Percentiles rank a stretch among this genome's conserved stretches.
phyloP scores from a whole-genome alignment of 768 basidiomycete genomes.

The Kwoniella bestiolae region DNA sequence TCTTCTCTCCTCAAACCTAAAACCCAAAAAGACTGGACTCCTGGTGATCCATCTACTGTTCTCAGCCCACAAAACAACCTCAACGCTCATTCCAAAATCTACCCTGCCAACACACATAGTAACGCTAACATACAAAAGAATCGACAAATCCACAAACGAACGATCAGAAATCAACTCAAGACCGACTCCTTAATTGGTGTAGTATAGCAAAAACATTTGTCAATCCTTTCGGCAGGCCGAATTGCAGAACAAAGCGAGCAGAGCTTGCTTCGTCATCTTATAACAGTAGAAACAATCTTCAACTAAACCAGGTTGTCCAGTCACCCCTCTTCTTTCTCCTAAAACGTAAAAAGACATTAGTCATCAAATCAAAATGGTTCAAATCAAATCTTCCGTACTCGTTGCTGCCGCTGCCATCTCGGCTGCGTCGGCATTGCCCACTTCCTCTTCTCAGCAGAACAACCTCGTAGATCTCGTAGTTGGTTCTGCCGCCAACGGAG shows the following conservation, averaged over 20 bases:
- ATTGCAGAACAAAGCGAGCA: slow-evolving; percentile 20
- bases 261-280: slow-evolving; percentile 12
- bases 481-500: slow-evolving; percentile 3
- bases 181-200: slow-evolving; percentile 18
- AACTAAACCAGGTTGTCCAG: slow-evolving; percentile 16
- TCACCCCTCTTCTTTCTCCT: slow-evolving; percentile 3
- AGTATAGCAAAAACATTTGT: slow-evolving; percentile 4
- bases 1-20: neutral
- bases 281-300: neutral
- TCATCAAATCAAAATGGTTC: slow-evolving; percentile 13
- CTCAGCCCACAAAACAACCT: slow-evolving; percentile 3
- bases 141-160: slow-evolving; percentile 2
- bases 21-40: slow-evolving; percentile 28
- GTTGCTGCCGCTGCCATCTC: slow-evolving; percentile 26
- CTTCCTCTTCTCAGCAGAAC: slow-evolving; percentile 2
- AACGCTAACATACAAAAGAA: slow-evolving; percentile 4
- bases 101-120: neutral
- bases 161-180: neutral
- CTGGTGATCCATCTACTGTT: slow-evolving; percentile 26
- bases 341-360: neutral
- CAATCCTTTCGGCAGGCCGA: slow-evolving; percentile 21
- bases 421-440: slow-evolving; percentile 17
- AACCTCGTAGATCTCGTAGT: slow-evolving; percentile 13
- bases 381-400: slow-evolving; percentile 26
- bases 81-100: slow-evolving; percentile 6